phyloP scores from a whole-genome alignment of 1,139 yeast genomes.

The Sugiyamaella xylanicola region DNA sequence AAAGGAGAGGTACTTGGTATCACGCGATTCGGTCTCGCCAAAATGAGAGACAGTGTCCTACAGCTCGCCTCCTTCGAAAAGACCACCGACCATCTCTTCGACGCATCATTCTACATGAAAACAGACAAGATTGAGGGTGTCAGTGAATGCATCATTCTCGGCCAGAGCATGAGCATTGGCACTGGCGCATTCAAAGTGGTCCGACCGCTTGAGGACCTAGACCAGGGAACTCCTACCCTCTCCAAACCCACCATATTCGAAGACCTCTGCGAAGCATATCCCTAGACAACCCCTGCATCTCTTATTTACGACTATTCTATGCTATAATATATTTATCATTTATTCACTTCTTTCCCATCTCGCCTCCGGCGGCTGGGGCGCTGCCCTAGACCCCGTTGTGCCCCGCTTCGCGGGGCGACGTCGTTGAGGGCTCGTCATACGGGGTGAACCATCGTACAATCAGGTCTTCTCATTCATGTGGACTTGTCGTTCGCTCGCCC shows the following conservation, averaged over 20 bases:
- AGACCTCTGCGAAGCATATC: constrained; percentile 28
- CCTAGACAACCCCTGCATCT: not conserved
- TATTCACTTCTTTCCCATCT: not conserved
- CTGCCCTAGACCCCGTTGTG: not conserved
- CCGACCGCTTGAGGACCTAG: constrained; percentile 36
- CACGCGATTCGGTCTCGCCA: constrained; percentile 95
- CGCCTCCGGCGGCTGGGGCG: constrained; percentile 6
- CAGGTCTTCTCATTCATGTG: too few relatives aligned
- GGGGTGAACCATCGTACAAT: too few relatives aligned
- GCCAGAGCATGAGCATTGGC: constrained; percentile 97
- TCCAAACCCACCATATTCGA: constrained; percentile 37
- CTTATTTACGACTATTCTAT: not conserved
- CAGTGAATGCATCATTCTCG: constrained; percentile 94
- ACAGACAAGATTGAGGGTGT: constrained; percentile 96
- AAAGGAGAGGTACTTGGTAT: constrained; percentile 98
- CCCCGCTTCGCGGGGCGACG: too few relatives aligned
- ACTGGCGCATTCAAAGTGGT: constrained; percentile 90
- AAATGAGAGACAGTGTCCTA: constrained; percentile 97
- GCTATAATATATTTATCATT: not conserved
- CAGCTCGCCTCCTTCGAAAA: constrained; percentile 97
- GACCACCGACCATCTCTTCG: constrained; percentile 97
- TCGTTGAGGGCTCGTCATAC: too few relatives aligned
- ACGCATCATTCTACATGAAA: constrained; percentile 98
- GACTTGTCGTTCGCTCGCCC: too few relatives aligned
- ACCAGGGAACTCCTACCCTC: constrained; percentile 15